These are phyloP conservation scores for Kodamaea anthophila DNA, from an alignment of 1,139 yeast genomes.

Conservation along the genomic window DNA sequence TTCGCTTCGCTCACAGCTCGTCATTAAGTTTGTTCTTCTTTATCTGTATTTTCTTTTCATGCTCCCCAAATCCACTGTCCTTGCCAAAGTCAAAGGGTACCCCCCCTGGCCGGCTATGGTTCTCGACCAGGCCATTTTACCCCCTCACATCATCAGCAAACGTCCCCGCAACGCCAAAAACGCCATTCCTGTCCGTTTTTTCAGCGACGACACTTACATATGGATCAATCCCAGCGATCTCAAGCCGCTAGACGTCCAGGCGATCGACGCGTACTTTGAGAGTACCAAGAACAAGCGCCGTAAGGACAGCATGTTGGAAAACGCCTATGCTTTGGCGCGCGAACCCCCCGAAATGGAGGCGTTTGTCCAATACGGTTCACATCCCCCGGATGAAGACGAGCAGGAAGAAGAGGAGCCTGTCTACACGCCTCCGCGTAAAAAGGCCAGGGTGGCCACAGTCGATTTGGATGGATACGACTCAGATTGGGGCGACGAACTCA, in stretches of 20 bases:
- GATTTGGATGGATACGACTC: slow-evolving; percentile 26
- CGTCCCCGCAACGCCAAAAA: slow-evolving; percentile 38
- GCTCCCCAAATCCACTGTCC: slow-evolving; percentile 35
- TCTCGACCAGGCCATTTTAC: slow-evolving; percentile 51
- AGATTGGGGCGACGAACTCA: slow-evolving; percentile 39
- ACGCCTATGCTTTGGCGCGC: slow-evolving; percentile 35
- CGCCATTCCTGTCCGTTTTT: slow-evolving; percentile 49
- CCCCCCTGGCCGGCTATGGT: slow-evolving; percentile 84
- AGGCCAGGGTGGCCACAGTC: slow-evolving; percentile 7
- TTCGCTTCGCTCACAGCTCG: too few relatives aligned
- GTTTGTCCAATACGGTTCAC: slow-evolving; percentile 40
- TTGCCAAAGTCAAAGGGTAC: slow-evolving; percentile 72
- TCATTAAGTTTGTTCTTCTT: too few relatives aligned
- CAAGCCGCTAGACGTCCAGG: slow-evolving; percentile 20
- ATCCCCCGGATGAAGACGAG: slow-evolving; percentile 20
- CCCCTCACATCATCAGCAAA: slow-evolving; percentile 42
- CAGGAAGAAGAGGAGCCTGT: slow-evolving; percentile 12
- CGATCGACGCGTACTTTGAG: slow-evolving; percentile 25
- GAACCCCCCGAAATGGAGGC: slow-evolving; percentile 40
- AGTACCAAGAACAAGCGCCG: slow-evolving; percentile 20
- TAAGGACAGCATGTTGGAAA: slow-evolving; percentile 30
- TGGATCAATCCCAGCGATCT: slow-evolving; percentile 50
- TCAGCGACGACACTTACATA: slow-evolving; percentile 61
- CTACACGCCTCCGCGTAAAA: slow-evolving; percentile 9
- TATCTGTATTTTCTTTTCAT: too few relatives aligned